Evolutionary conservation across 2,329 filamentous ascomycete species (phyloP).

Genomic region (Nigrospora osmanthi): DNA sequence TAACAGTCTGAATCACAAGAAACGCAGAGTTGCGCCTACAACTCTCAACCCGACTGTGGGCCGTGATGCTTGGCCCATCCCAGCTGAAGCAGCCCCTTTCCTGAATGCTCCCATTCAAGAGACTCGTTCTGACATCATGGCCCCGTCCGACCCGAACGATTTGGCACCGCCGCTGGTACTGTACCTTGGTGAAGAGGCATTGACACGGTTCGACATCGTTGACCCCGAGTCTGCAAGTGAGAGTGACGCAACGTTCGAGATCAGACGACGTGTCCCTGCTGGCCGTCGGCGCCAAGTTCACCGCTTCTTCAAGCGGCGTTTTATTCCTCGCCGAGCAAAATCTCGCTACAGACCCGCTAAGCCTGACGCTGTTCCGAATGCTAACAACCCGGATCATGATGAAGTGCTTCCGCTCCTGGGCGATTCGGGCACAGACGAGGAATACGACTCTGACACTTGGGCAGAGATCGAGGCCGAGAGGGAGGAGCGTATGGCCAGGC

Average conservation of each 20-base stretch:
- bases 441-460: slow-evolving; percentile 51
- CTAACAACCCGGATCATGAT: slow-evolving; percentile 23
- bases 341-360: slow-evolving; percentile 7
- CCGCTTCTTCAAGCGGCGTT: slow-evolving; percentile 12
- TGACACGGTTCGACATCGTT: slow-evolving; percentile 16
- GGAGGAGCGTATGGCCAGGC: slow-evolving; percentile 21
- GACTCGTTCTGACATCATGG: too few species aligned
- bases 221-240: slow-evolving; percentile 3
- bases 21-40: slow-evolving; percentile 14
- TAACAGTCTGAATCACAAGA: slow-evolving; percentile 9
- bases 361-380: slow-evolving; percentile 16
- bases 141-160: not conserved
- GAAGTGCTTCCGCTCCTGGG: slow-evolving; percentile 42
- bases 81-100: slow-evolving; percentile 15
- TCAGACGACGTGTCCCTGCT: not conserved
- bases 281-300: slow-evolving; percentile 16
- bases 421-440: slow-evolving; percentile 38
- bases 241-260: not conserved
- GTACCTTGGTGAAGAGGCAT: slow-evolving; percentile 17
- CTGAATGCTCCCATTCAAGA: not conserved
- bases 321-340: slow-evolving; percentile 6
- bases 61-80: slow-evolving; percentile 10
- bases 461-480: slow-evolving; percentile 53
- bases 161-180: not conserved
- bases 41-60: slow-evolving; percentile 12